Percentiles rank a stretch among this genome's conserved stretches.
Evolutionary conservation across 495 filamentous ascomycete genomes (phyloP).

Genomic region (Hamigera avellanea): DNA sequence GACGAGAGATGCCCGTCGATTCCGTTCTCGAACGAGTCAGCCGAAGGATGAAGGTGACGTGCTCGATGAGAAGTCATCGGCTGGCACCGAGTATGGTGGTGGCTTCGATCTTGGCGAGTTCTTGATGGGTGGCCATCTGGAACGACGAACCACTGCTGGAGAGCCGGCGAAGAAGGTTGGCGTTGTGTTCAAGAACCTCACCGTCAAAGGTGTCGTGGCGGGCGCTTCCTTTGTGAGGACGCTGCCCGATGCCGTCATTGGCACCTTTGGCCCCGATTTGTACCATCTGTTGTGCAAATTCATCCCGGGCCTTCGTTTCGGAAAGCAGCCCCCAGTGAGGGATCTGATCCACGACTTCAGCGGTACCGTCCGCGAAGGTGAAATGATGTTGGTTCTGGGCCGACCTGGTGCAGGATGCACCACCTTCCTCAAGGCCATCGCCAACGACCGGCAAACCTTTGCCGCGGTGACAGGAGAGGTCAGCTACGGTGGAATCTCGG

Average conservation of each 20-base stretch:
- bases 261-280: conserved; percentile 75
- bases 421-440: conserved; percentile 67
- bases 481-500: conserved; percentile 64
- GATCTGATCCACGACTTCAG: conserved; percentile 66
- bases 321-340: conserved; percentile 36
- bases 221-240: conserved; percentile 61
- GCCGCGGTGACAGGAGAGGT: conserved; percentile 61
- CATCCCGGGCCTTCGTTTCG: conserved; percentile 50
- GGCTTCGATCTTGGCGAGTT: conserved; percentile 65
- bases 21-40: conserved; percentile 18
- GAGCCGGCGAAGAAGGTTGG: conserved; percentile 74
- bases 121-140: conserved; percentile 68
- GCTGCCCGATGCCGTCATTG: conserved; percentile 65
- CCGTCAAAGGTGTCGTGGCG: conserved; percentile 59
- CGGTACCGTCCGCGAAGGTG: conserved; percentile 66
- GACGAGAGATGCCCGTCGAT: conserved; percentile 11
- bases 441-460: conserved; percentile 56
- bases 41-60: conserved; percentile 14
- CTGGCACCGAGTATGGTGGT: conserved; percentile 31
- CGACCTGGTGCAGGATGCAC: conserved; percentile 70
- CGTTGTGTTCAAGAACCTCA: conserved; percentile 70
- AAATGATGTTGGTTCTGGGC: conserved; percentile 78
- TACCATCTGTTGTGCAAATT: conserved; percentile 56
- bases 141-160: conserved; percentile 55
- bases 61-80: conserved; percentile 18